A percentile compares a stretch with the other conserved stretches of the same genome.
Conservation (phyloP, 306 rosid genomes). For the Prunus persica region DNA sequence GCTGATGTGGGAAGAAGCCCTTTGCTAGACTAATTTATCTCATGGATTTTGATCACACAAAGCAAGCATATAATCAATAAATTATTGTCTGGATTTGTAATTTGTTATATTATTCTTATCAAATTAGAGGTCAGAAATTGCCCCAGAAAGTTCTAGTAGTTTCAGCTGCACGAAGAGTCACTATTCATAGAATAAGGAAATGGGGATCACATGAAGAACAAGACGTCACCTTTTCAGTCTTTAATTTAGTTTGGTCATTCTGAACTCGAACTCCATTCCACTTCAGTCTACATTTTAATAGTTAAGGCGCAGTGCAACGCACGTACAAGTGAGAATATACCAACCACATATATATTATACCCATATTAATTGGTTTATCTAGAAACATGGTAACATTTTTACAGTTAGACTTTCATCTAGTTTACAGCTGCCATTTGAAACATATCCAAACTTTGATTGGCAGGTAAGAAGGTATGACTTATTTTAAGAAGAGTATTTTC, state of each 20-base stretch:
- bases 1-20: too few relatives aligned
- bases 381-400: too few relatives aligned
- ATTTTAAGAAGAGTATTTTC: too few relatives aligned
- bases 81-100: neutral
- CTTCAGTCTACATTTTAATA: neutral
- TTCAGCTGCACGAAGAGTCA: neutral
- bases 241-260: neutral
- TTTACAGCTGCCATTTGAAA: too few relatives aligned
- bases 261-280: neutral
- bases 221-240: neutral
- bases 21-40: too few relatives aligned
- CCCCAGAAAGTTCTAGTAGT: neutral
- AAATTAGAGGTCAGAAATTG: neutral
- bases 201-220: slow-evolving; percentile 17
- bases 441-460: too few relatives aligned
- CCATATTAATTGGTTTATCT: too few relatives aligned
- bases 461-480: too few relatives aligned
- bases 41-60: too few relatives aligned
- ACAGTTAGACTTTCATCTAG: too few relatives aligned
- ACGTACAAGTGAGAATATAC: neutral
- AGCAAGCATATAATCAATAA: too few relatives aligned
- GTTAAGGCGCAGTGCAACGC: slow-evolving; percentile 9
- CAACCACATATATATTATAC: too few relatives aligned
- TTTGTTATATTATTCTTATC: neutral
- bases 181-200: neutral